Evolutionary conservation across 148 eudicot species (phyloP), one percentile per base, ranked within the genome.

Genomic region (Fallopia convolvulus): DNA sequence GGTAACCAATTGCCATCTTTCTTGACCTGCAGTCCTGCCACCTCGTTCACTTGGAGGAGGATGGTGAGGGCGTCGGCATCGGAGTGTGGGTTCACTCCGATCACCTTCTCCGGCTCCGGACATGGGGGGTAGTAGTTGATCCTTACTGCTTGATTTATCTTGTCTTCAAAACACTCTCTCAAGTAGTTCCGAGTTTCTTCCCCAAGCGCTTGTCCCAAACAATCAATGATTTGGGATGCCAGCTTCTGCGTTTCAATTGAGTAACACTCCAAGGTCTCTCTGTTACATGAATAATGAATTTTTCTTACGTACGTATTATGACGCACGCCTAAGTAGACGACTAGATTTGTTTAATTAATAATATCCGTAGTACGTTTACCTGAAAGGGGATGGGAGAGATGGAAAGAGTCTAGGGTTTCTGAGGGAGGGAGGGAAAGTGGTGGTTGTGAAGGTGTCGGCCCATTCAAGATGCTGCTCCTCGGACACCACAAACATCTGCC

Each of bases 401-500:
- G 85, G 73, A 46, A 83, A 39, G 44, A 77, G 71, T 44, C 76
- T 21, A 2, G 83, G 75, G 3, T 72, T 75, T 33, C 83, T 79
- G 40, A 71, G 3, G 65, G 61, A 71, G 21, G 41, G 72, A 17
- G 41, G 72, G 4, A 70, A 70, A 6, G 83, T 84, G 8, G 39
- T 50, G 41, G 80, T 23, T 36, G 2, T 75, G 55, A 82, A 84
- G 4, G 70, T 42, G 77, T 84, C 87, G 0, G 58, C 87, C 87
- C 87, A 84, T 21, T 84, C 84, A 14, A 84, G 82, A 47, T 77
- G 80, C 72, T 84, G 87, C 2, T 82, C 84, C 13, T 84, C 84
- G 18, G 87, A 82, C 20, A 77, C 33, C 42, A 82, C 84, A 63
- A 84, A 82, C 8, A 72, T 33, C 23, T 84, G 87, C 5, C 84